Evolutionary conservation across 1,139 yeast species (phyloP).

Genomic region (Entelexis paramagnoliae): DNA sequence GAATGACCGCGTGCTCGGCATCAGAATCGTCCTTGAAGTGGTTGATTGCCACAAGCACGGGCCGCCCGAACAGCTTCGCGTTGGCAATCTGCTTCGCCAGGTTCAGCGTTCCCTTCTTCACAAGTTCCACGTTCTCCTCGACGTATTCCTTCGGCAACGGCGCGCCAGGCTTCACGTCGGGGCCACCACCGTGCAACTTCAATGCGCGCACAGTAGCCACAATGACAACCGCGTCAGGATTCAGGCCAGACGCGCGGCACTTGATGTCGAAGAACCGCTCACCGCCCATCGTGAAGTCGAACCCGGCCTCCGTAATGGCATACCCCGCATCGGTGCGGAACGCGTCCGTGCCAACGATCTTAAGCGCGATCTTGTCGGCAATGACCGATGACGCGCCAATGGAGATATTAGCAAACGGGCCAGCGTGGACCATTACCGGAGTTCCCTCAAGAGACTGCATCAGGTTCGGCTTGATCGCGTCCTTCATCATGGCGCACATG

Average conservation of each 20-base stretch:
- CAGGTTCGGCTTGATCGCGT: slow-evolving; percentile 92
- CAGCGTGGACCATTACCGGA: slow-evolving; percentile 96
- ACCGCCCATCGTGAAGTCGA: slow-evolving; percentile 99
- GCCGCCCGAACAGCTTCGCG: slow-evolving; percentile 78
- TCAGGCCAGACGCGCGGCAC: slow-evolving; percentile 84
- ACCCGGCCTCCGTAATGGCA: slow-evolving; percentile 96
- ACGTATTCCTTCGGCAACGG: slow-evolving; percentile 80
- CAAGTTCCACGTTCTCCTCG: slow-evolving; percentile 74
- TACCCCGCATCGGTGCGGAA: slow-evolving; percentile 67
- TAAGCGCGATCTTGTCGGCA: slow-evolving; percentile 92
- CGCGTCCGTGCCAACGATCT: slow-evolving; percentile 66
- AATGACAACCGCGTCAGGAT: slow-evolving; percentile 85
- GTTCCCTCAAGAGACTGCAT: slow-evolving; percentile 99
- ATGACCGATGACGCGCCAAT: slow-evolving; percentile 93
- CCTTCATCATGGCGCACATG: slow-evolving; percentile 85
- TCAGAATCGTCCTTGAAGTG: slow-evolving; percentile 78
- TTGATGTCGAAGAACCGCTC: slow-evolving; percentile 94
- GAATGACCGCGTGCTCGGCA: slow-evolving; percentile 74
- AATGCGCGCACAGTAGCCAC: slow-evolving; percentile 97
- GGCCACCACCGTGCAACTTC: slow-evolving; percentile 97
- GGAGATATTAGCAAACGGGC: slow-evolving; percentile 96
- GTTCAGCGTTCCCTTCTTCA: slow-evolving; percentile 77
- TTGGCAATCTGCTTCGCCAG: slow-evolving; percentile 84
- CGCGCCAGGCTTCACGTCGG: slow-evolving; percentile 93
- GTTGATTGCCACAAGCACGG: slow-evolving; percentile 94